Base-by-base conservation (phyloP, 768 basidiomycete genomes). In the Fistulinella prunicolor region DNA sequence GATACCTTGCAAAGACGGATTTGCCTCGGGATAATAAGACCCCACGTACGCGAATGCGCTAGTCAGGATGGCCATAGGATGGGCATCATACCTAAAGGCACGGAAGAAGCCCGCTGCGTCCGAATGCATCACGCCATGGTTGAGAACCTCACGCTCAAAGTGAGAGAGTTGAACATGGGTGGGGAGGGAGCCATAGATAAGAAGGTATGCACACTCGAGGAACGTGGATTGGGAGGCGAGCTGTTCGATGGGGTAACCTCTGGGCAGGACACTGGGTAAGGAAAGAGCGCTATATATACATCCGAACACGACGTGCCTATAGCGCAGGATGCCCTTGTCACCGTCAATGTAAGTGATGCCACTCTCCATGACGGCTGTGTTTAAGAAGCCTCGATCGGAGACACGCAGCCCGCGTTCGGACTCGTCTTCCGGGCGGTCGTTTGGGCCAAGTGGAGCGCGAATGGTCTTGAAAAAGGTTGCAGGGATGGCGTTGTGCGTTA, bases 231-330 rank as follows among this genome's bases (percentile, higher is more conserved):
- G 78, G 23, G 81, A 71, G 0, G 92, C 91, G 26, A 95, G 82
- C 60, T 94, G 87, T 61, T 95, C 93, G 55, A 95, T 94, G 14
- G 93, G 92, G 63, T 93, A 94, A 19, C 93, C 93, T 69, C 91
- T 87, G 59, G 34, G 42, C 46, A 14, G 56, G 32, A 34, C 2
- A 12, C 1, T 23, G 14, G 24, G 41, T 38, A n/a, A 47, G 46
- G 0, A 21, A 24, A 8, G 34, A 16, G 0, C 48, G 29, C 4
- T 20, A 20, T 5, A 12, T 19, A 21, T 7, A n/a, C 13, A 26
- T 34, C 12, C 16, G 48, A 46, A 23, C 20, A 1, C 9, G 44
- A 52, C 54, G 30, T 50, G 85, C 87, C 87, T 80, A 68, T 90
- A 91, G 38, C 88, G 82, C 50, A 90, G 66, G 42, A 90, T 79